phyloP scores from a whole-genome alignment of 805 yeast species.

The Metschnikowia matae region DNA sequence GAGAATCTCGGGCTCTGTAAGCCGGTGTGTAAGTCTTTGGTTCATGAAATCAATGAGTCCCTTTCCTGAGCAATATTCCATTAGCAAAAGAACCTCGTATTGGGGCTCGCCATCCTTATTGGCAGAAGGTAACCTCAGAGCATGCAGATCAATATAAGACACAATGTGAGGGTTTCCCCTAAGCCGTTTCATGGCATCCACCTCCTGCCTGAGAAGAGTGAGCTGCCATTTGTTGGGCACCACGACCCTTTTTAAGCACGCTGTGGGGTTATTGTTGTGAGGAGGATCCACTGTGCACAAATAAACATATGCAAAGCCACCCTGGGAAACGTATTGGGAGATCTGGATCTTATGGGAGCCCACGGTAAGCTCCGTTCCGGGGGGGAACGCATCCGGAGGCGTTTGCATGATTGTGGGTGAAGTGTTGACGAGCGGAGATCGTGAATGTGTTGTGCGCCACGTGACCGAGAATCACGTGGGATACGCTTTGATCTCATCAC shows the following conservation, averaged over 20 bases:
- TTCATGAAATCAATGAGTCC: slow-evolving; percentile 82
- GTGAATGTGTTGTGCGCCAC: slow-evolving; percentile 1
- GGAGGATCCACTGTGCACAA: slow-evolving; percentile 67
- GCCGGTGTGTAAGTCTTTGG: slow-evolving; percentile 58
- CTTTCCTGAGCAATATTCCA: slow-evolving; percentile 75
- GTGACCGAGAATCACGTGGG: not conserved
- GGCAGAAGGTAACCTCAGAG: slow-evolving; percentile 53
- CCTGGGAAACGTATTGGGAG: slow-evolving; percentile 72
- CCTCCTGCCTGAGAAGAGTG: slow-evolving; percentile 85
- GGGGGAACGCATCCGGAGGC: slow-evolving; percentile 59
- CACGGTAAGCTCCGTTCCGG: slow-evolving; percentile 76
- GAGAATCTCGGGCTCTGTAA: slow-evolving; percentile 65
- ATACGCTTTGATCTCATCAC: not conserved
- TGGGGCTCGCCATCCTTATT: slow-evolving; percentile 33
- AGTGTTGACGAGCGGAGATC: slow-evolving; percentile 1
- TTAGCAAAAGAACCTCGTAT: slow-evolving; percentile 72
- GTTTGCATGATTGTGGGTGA: slow-evolving; percentile 30
- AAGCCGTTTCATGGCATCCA: slow-evolving; percentile 92
- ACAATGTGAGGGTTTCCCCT: slow-evolving; percentile 78
- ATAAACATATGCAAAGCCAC: slow-evolving; percentile 96
- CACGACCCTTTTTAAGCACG: slow-evolving; percentile 90
- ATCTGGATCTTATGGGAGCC: slow-evolving; percentile 77
- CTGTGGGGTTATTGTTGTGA: slow-evolving; percentile 48
- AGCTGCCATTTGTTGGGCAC: slow-evolving; percentile 88
- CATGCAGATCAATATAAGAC: slow-evolving; percentile 91